A percentile compares a stretch with the other conserved stretches of the same genome.
phyloP scores from a whole-genome alignment of 805 yeast genomes.

The Wickerhamomyces bovis region DNA sequence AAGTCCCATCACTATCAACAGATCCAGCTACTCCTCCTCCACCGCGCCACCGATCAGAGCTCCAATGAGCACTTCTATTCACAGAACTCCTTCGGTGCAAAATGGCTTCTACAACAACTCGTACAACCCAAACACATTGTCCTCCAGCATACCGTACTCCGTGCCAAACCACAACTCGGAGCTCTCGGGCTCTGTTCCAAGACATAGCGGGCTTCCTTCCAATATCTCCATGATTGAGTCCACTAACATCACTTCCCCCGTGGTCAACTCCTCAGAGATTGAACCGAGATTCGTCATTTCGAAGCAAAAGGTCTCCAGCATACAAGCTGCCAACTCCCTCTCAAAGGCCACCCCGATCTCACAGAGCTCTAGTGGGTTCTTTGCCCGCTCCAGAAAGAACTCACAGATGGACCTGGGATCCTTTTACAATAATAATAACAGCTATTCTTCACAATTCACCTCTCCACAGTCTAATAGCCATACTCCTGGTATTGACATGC shows the following conservation, averaged over 20 bases:
- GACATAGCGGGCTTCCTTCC: constrained; percentile 32
- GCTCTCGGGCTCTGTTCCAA: constrained; percentile 27
- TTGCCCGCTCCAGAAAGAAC: constrained; percentile 38
- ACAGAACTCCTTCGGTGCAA: constrained; percentile 21
- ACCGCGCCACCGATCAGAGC: constrained; percentile 26
- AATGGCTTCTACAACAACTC: constrained; percentile 10
- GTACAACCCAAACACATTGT: constrained; percentile 10
- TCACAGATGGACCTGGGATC: constrained; percentile 26
- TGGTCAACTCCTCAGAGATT: constrained; percentile 51
- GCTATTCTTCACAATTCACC: constrained; percentile 8
- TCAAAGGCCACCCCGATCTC: constrained; percentile 11
- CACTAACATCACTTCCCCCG: constrained; percentile 66
- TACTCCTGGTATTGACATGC: constrained; percentile 4
- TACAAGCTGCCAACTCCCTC: constrained; percentile 17
- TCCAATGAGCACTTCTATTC: constrained; percentile 23
- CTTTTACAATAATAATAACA: constrained; percentile 21
- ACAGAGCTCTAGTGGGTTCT: constrained; percentile 29
- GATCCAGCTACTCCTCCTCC: constrained; percentile 10
- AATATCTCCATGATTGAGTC: constrained; percentile 41
- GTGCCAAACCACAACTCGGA: constrained; percentile 23
- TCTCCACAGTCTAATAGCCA: constrained; percentile 1
- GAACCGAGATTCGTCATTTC: constrained; percentile 85
- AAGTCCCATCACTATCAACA: constrained; percentile 21
- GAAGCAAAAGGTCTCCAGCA: constrained; percentile 53
- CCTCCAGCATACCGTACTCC: constrained; percentile 21